These are phyloP conservation scores for Candida koratica DNA, from an alignment of 805 yeast genomes.

Conservation along the genomic window DNA sequence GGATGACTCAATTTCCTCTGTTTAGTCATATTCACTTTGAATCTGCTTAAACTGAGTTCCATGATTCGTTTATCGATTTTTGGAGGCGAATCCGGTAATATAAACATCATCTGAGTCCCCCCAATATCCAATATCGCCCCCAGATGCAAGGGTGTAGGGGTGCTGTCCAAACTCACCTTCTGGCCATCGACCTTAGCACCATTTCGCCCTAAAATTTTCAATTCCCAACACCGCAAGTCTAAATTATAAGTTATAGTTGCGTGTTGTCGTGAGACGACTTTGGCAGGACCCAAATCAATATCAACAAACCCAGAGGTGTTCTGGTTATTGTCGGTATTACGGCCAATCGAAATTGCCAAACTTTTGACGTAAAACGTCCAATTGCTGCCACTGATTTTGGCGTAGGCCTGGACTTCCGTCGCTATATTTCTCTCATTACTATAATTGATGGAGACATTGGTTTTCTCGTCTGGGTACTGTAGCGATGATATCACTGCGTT, in stretches of 20 bases:
- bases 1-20: slow-evolving; percentile 16
- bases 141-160: slow-evolving; percentile 59
- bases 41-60: slow-evolving; percentile 32
- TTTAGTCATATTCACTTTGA: slow-evolving; percentile 22
- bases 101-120: slow-evolving; percentile 98
- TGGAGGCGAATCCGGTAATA: slow-evolving; percentile 86
- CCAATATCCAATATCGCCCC: slow-evolving; percentile 95
- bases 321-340: slow-evolving; percentile 53
- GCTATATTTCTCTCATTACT: slow-evolving; percentile 69
- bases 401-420: slow-evolving; percentile 94
- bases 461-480: slow-evolving; percentile 64
- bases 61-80: slow-evolving; percentile 50
- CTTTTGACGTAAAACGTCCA: slow-evolving; percentile 95
- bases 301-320: slow-evolving; percentile 40
- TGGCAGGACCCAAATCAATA: slow-evolving; percentile 94
- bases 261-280: slow-evolving; percentile 91
- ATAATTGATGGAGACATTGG: slow-evolving; percentile 68
- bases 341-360: slow-evolving; percentile 74
- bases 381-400: slow-evolving; percentile 85
- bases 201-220: slow-evolving; percentile 79
- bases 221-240: slow-evolving; percentile 77
- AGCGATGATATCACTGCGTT: slow-evolving; percentile 72
- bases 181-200: slow-evolving; percentile 86
- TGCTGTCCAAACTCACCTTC: slow-evolving; percentile 48
- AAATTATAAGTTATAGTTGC: slow-evolving; percentile 79